phyloP scores from a whole-genome alignment of 768 basidiomycete genomes.

The Pleurotus giganteus region DNA sequence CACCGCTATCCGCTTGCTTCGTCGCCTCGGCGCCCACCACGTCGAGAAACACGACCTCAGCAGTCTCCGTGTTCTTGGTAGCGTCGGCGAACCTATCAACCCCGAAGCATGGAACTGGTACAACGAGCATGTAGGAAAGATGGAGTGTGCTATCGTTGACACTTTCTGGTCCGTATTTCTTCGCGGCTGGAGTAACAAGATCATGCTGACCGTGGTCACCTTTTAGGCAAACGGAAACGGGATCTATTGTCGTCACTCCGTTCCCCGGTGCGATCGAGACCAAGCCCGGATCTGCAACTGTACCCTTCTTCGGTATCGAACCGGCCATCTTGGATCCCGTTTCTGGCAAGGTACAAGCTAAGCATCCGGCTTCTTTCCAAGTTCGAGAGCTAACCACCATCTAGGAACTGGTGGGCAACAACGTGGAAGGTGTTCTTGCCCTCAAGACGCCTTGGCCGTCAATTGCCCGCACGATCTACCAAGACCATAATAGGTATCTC shows the following conservation, averaged over 20 bases:
- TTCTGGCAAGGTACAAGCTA: conserved; percentile 59
- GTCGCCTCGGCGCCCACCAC: conserved; percentile 77
- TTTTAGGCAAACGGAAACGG: conserved; percentile 93
- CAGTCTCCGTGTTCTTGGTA: conserved; percentile 82
- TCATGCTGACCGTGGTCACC: background rate
- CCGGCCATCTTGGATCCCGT: conserved; percentile 84
- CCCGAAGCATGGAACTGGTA: conserved; percentile 99
- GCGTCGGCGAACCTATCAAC: conserved; percentile 98
- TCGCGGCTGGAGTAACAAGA: background rate
- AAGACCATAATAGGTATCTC: conserved; percentile 82
- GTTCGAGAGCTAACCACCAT: background rate
- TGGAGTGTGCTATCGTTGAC: conserved; percentile 90
- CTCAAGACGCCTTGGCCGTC: conserved; percentile 92
- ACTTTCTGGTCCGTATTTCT: conserved; percentile 66
- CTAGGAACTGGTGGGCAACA: conserved; percentile 70
- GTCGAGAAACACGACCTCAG: conserved; percentile 81
- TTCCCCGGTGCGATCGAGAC: conserved; percentile 95
- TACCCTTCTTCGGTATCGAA: conserved; percentile 97
- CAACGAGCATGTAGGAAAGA: conserved; percentile 88
- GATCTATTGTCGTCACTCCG: conserved; percentile 91
- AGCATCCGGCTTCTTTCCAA: background rate
- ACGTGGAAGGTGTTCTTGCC: conserved; percentile 88
- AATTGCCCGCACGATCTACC: conserved; percentile 89
- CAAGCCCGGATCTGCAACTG: conserved; percentile 95
- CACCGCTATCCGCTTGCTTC: conserved; percentile 91